phyloP scores from a whole-genome alignment of 1,139 yeast genomes.

The Fermentozyma sake region DNA sequence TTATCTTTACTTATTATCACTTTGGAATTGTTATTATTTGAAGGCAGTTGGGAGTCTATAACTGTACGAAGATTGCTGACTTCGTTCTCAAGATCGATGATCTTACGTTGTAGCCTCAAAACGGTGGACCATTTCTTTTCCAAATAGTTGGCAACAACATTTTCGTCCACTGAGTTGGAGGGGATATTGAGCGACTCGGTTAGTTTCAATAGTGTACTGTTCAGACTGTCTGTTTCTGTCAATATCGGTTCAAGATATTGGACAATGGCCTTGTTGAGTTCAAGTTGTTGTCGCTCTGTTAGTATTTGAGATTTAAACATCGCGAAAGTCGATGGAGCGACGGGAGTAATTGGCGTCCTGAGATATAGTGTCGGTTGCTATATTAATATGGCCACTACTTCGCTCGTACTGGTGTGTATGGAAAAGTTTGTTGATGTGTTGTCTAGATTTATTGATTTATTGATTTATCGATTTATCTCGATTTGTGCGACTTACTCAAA shows the following conservation, averaged over 20 bases:
- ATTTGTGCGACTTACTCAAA: too few species aligned
- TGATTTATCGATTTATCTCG: too few species aligned
- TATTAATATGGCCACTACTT: too few species aligned
- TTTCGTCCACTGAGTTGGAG: constrained; percentile 10
- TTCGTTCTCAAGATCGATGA: constrained; percentile 54
- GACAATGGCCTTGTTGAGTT: constrained; percentile 51
- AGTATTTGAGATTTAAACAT: constrained; percentile 25
- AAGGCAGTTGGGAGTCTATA: constrained; percentile 28
- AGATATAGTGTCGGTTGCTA: too few species aligned
- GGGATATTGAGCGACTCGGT: constrained; percentile 8
- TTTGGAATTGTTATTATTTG: not conserved
- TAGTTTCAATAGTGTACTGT: constrained; percentile 6
- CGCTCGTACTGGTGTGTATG: too few species aligned
- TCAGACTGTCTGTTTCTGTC: constrained; percentile 13
- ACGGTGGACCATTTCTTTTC: constrained; percentile 92
- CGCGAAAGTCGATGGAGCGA: too few species aligned
- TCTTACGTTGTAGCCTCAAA: constrained; percentile 69
- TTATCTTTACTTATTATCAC: constrained; percentile 27
- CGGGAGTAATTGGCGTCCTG: too few species aligned
- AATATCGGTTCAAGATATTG: constrained; percentile 46
- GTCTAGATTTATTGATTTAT: too few species aligned
- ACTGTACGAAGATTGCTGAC: constrained; percentile 37
- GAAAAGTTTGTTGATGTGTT: too few species aligned
- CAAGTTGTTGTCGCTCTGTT: constrained; percentile 47
- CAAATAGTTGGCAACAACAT: constrained; percentile 46